Evolutionary conservation across 2,329 filamentous ascomycete species (phyloP), one percentile per base, ranked within the genome.

Genomic region (Penicillium sp.): DNA sequence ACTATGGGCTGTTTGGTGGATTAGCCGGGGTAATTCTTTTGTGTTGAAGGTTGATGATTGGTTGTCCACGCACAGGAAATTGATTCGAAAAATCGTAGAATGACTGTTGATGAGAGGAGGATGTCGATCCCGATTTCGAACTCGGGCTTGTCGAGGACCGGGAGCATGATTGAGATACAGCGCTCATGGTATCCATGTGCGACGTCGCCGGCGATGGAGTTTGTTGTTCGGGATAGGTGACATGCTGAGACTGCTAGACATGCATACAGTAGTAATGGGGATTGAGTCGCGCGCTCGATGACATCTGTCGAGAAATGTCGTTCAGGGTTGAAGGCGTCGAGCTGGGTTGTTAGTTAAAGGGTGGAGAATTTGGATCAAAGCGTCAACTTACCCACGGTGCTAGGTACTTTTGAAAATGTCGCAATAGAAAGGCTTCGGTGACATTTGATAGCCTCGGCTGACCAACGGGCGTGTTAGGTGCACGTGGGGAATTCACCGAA

Each of bases 41-140:
- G 15, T 9, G 19, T 23, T 12, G 31, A 48, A 23, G 19, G 35
- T 38, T 33, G 10, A 21, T 9, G 8, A 31, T n/a, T 21, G 47
- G 19, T 15, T 6, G 10, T n/a, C 6, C 21, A 63, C 69, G 42
- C 58, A 73, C 71, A 72, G 27, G 71, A 73, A 33, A 74, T 68
- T 54, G 72, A 71, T 49, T 74, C 71, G 44, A 73, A 73, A 29
- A 73, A 73, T 38, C 71, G 71, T 9, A 74, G 64, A 39, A 73
- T 72, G 4, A 73, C 70, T 2, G 71, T 73, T 7, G 71, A 73
- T 1, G 70, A 68, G 12, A 74, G 69, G 12, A 74, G 66, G 21
- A 72, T 68, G 27, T 74, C 71, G 39, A 74, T 69, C 15, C 66
- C 65, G 38, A 70, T 73, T 15, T 68, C 61, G 35, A 64, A 69